These are phyloP conservation scores for Ascochyta lentis DNA, from an alignment of 2,329 filamentous ascomycete genomes.

Conservation along the genomic window DNA sequence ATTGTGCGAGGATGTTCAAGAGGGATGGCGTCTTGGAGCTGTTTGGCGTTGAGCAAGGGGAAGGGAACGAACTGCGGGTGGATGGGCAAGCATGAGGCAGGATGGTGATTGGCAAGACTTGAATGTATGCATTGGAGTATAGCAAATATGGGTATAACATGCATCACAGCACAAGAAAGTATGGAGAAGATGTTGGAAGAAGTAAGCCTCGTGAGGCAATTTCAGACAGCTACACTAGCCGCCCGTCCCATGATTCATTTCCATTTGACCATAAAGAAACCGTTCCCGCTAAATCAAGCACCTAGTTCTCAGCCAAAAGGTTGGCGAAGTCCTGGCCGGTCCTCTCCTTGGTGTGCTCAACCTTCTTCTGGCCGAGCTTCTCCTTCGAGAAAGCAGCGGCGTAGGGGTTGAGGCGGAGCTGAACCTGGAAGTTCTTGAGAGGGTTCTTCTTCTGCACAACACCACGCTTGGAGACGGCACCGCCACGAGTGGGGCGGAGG, in stretches of 20 bases:
- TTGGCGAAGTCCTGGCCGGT: constrained; percentile 60
- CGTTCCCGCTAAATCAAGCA: constrained; percentile 32
- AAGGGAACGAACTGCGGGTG: constrained; percentile 9
- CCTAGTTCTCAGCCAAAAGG: constrained; percentile 58
- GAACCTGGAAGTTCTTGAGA: constrained; percentile 97
- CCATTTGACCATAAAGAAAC: constrained; percentile 29
- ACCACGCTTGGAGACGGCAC: constrained; percentile 85
- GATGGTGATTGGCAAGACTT: background rate
- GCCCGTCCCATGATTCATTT: constrained; percentile 31
- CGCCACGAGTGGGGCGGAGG: constrained; percentile 88
- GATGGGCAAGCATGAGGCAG: background rate
- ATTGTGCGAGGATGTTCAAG: constrained; percentile 57
- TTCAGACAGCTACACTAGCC: constrained; percentile 40
- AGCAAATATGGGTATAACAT: constrained; percentile 14
- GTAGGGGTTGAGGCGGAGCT: constrained; percentile 98
- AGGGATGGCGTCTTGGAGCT: constrained; percentile 43
- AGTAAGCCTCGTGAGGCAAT: constrained; percentile 23
- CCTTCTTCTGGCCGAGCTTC: constrained; percentile 76
- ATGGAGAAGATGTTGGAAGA: constrained; percentile 8
- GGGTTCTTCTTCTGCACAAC: constrained; percentile 99
- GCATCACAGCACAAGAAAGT: constrained; percentile 8
- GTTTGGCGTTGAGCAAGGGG: constrained; percentile 36
- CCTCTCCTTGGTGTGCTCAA: constrained; percentile 65
- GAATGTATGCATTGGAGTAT: background rate
- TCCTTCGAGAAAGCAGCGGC: constrained; percentile 88